Conservation (phyloP, 2,329 filamentous ascomycete genomes). For the Arthrobotrys megalospora region DNA sequence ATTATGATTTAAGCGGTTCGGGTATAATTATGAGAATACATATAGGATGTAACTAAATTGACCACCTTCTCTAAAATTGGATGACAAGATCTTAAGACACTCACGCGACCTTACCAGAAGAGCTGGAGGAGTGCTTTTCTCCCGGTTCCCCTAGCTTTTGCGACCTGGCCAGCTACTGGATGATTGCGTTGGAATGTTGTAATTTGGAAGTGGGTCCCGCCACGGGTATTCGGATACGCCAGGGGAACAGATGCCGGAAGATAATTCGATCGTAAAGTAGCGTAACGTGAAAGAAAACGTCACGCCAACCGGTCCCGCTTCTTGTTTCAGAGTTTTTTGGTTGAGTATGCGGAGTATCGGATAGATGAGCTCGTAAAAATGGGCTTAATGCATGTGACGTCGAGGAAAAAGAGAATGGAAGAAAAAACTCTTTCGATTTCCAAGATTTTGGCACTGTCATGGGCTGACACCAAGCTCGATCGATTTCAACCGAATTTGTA, state of each 20-base stretch:
- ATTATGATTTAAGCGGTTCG: background rate
- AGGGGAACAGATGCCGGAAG: slow-evolving; percentile 38
- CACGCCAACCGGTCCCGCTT: slow-evolving; percentile 22
- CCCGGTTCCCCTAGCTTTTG: background rate
- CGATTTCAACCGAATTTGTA: slow-evolving; percentile 29
- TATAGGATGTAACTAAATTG: background rate
- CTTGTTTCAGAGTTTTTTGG: slow-evolving; percentile 32
- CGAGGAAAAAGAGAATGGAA: background rate
- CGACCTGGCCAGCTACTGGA: background rate
- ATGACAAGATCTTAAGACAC: slow-evolving; percentile 7
- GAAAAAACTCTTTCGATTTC: slow-evolving; percentile 22
- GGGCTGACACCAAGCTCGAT: background rate
- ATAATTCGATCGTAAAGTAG: slow-evolving; percentile 29
- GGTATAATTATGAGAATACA: background rate
- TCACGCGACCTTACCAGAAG: slow-evolving; percentile 14
- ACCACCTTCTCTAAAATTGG: background rate
- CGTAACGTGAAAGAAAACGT: slow-evolving; percentile 13
- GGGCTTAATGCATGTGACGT: slow-evolving; percentile 42
- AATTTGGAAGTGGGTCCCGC: slow-evolving; percentile 35
- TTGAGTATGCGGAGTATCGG: slow-evolving; percentile 22
- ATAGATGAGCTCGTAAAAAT: slow-evolving; percentile 37
- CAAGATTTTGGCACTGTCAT: background rate
- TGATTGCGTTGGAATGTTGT: slow-evolving; percentile 34
- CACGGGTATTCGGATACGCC: slow-evolving; percentile 51
- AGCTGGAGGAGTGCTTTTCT: background rate